phyloP scores from a whole-genome alignment of 31 red algal genomes.

The Asparagopsis taxiformis region DNA sequence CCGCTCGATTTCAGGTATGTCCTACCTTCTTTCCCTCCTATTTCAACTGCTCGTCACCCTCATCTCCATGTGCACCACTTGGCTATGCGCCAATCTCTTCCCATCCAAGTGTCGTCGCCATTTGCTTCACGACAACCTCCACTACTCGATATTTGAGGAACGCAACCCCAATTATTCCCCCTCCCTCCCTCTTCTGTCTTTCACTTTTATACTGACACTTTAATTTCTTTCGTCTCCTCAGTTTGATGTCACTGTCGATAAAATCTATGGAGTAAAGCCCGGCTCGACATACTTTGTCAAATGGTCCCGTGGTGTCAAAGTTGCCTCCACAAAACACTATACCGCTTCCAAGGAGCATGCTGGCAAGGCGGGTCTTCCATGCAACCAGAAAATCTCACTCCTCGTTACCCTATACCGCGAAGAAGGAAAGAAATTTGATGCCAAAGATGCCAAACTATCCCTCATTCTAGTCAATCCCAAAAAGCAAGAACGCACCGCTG shows the following conservation, averaged over 20 bases:
- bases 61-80: not conserved
- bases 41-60: not conserved
- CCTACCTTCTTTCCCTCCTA: not conserved
- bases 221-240: slow-evolving; percentile 7
- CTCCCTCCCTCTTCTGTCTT: not conserved
- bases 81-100: not conserved
- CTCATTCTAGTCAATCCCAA: slow-evolving; percentile 45
- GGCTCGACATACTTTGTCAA: slow-evolving; percentile 61
- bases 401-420: slow-evolving; percentile 65
- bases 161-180: not conserved
- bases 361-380: not conserved
- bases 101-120: not conserved
- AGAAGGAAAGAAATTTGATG: slow-evolving; percentile 59
- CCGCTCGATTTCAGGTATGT: slow-evolving; percentile 63
- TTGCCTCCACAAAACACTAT: slow-evolving; percentile 45
- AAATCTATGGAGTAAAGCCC: slow-evolving; percentile 48
- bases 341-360: slow-evolving; percentile 7
- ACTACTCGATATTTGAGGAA: not conserved
- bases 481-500: slow-evolving; percentile 49
- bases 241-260: slow-evolving; percentile 68
- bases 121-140: too few species aligned
- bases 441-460: slow-evolving; percentile 72
- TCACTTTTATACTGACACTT: not conserved
- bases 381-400: slow-evolving; percentile 56
- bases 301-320: slow-evolving; percentile 78